Evolutionary conservation across 495 filamentous ascomycete species (phyloP).

Genomic region (Xylaria venustula): DNA sequence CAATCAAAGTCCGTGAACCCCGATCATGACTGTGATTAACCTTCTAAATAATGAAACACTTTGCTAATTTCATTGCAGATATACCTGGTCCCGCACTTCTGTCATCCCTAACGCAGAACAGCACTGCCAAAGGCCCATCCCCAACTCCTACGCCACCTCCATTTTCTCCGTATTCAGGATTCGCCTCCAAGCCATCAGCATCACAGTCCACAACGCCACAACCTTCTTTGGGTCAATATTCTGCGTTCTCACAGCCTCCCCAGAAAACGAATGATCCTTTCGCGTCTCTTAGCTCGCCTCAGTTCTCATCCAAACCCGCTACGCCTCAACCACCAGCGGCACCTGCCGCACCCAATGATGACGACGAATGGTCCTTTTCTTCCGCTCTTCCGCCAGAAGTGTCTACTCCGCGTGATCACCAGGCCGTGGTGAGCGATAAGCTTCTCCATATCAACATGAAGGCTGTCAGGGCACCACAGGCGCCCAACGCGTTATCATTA

Average conservation of each 20-base stretch:
- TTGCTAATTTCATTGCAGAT: conserved; percentile 36
- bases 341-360: conserved; percentile 50
- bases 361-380: conserved; percentile 93
- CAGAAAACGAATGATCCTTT: conserved; percentile 60
- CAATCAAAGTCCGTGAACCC: conserved; percentile 54
- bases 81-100: conserved; percentile 63
- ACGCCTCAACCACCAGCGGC: conserved; percentile 36
- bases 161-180: conserved; percentile 63
- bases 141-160: conserved; percentile 40
- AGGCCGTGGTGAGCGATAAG: conserved; percentile 47
- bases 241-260: conserved; percentile 44
- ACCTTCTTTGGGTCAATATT: conserved; percentile 39
- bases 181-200: conserved; percentile 39
- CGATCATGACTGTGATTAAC: background rate
- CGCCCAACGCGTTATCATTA: conserved; percentile 59
- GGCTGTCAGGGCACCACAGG: conserved; percentile 39
- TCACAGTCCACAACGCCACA: conserved; percentile 51
- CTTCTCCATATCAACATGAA: conserved; percentile 52
- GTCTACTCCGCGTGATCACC: conserved; percentile 45
- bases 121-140: conserved; percentile 45
- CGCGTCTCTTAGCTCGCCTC: conserved; percentile 62
- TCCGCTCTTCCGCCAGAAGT: conserved; percentile 75
- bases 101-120: conserved; percentile 61
- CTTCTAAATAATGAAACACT: background rate
- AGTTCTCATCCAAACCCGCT: conserved; percentile 45